phyloP scores from a whole-genome alignment of 192 early-diverging fungal genomes.

The Coemansia sp. region DNA sequence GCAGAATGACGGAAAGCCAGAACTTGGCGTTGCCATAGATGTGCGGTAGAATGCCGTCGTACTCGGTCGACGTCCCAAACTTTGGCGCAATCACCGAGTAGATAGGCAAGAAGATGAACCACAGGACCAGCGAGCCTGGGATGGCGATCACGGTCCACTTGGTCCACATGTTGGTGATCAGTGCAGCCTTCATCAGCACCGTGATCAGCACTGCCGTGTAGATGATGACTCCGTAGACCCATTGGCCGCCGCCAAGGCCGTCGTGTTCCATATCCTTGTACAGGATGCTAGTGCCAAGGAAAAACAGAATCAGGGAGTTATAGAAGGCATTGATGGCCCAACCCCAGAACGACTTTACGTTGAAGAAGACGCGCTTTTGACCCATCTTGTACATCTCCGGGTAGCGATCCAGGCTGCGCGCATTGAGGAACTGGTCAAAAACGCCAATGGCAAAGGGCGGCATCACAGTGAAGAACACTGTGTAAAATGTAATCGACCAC shows the following conservation, averaged over 20 bases:
- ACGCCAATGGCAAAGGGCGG: slow-evolving; percentile 94
- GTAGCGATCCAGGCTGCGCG: slow-evolving; percentile 92
- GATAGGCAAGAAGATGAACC: slow-evolving; percentile 84
- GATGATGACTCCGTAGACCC: slow-evolving; percentile 86
- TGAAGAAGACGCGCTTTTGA: slow-evolving; percentile 67
- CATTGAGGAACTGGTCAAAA: slow-evolving; percentile 95
- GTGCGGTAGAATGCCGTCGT: slow-evolving; percentile 67
- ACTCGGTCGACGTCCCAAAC: slow-evolving; percentile 67
- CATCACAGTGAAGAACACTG: slow-evolving; percentile 91
- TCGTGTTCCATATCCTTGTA: slow-evolving; percentile 63
- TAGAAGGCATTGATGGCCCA: slow-evolving; percentile 91
- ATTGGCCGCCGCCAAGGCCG: slow-evolving; percentile 79
- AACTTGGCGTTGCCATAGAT: slow-evolving; percentile 70
- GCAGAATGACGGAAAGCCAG: slow-evolving; percentile 82
- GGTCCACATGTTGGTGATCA: slow-evolving; percentile 90
- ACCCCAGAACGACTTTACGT: slow-evolving; percentile 85
- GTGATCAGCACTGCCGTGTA: slow-evolving; percentile 88
- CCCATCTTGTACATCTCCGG: slow-evolving; percentile 95
- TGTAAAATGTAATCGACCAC: slow-evolving; percentile 95
- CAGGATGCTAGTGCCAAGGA: slow-evolving; percentile 64
- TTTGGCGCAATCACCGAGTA: slow-evolving; percentile 76
- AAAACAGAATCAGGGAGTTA: slow-evolving; percentile 87
- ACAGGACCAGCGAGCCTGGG: slow-evolving; percentile 84
- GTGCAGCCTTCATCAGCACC: slow-evolving; percentile 86
- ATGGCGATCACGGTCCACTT: slow-evolving; percentile 92